Base-by-base conservation (phyloP, 2,329 filamentous ascomycete genomes). In the Fusarium kyushuense region DNA sequence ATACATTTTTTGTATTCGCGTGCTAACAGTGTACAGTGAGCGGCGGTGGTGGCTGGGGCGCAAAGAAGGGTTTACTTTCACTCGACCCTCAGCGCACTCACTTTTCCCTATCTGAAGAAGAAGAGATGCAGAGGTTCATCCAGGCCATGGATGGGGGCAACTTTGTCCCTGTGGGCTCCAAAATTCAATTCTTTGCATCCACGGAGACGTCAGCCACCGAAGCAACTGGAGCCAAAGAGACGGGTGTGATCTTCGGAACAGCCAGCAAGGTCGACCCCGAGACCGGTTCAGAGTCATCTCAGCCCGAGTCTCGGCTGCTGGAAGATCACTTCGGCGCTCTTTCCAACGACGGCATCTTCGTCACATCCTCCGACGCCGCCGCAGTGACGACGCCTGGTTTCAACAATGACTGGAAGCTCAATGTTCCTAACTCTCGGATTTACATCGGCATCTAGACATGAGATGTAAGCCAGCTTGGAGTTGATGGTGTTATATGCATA, bases 1-100 rank as follows among this genome's bases (percentile, higher is more conserved):
- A 40, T n/a, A 4, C 25, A 2, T 41, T 13, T 2, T 1, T 29
- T n/a, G 33, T n/a, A 19, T 30, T 2, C 32, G 14, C 32, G 5
- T 35, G 19, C 71, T 78, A 58, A 78, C 47, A 35, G 8, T 23
- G 5, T 30, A 3, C 42, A 84, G 87, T 94, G 66, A 94, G 92
- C 72, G 93, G 93, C 6, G 93, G 93, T 45, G 93, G 93, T 41
- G 93, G 93, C 21, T 96, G 93, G 93, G 93, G 93, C 17, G 83
- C 86, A 57, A 96, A 95, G 76, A 89, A 91, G 72, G 93, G 93
- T 1, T 81, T 96, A 1, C 80, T 96, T 5, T 93, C 92, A 8
- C 83, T 96, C 6, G 92, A 96, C 73, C 92, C 93, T 5, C 86
- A 92, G 67, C 84, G 82, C 17, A 82, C 77, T 21, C 86, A 87